phyloP scores from a whole-genome alignment of 2,329 filamentous ascomycete genomes.

The Aspergillus chevalieri region DNA sequence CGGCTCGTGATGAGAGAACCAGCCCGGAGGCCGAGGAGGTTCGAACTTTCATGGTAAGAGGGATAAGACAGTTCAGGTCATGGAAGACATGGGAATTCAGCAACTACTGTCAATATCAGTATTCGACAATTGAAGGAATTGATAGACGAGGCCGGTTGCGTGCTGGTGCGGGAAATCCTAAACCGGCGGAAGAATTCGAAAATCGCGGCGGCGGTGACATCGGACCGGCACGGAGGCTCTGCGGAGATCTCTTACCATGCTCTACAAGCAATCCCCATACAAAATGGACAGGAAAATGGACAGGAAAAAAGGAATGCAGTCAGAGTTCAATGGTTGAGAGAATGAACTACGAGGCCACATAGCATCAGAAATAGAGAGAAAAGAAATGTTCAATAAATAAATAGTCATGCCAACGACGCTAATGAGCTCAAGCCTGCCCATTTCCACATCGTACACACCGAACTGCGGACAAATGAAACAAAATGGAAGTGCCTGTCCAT shows the following conservation, averaged over 20 bases:
- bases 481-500: constrained; percentile 11
- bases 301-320: neutral
- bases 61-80: neutral
- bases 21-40: constrained; percentile 31
- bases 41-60: constrained; percentile 30
- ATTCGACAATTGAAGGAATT: neutral
- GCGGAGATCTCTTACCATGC: neutral
- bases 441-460: constrained; percentile 22
- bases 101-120: neutral
- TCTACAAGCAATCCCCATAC: neutral
- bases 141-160: neutral
- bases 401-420: constrained; percentile 22
- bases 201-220: constrained; percentile 9
- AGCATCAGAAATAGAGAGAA: neutral
- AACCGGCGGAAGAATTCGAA: constrained; percentile 5
- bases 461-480: constrained; percentile 25
- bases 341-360: neutral
- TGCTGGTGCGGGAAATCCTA: neutral
- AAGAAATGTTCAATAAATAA: constrained; percentile 15
- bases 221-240: constrained; percentile 15
- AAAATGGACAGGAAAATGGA: neutral
- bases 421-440: constrained; percentile 20
- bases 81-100: neutral
- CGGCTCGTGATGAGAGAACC: constrained; percentile 25
- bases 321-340: neutral